phyloP scores from a whole-genome alignment of 2,329 filamentous ascomycete species.

The Fusarium sp. region DNA sequence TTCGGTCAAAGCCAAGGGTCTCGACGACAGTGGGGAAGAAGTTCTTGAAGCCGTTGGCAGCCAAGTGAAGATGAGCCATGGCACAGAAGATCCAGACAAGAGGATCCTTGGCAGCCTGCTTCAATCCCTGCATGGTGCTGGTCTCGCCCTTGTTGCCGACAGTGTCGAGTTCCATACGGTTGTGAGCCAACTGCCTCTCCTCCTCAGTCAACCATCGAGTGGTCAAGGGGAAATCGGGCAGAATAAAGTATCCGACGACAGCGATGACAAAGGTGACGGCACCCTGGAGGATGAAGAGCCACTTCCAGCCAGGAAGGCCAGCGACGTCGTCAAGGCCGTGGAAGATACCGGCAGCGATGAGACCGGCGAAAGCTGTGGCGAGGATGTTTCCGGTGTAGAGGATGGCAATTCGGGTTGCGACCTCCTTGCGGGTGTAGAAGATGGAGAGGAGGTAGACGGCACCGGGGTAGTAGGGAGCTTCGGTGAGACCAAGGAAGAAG shows the following conservation, averaged over 20 bases:
- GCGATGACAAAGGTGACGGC: constrained; percentile 51
- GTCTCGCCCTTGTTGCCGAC: constrained; percentile 56
- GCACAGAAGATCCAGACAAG: constrained; percentile 61
- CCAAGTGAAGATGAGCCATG: constrained; percentile 63
- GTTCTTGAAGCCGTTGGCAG: constrained; percentile 59
- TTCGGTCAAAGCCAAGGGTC: constrained; percentile 47
- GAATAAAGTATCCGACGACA: constrained; percentile 44
- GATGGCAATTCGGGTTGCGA: constrained; percentile 57
- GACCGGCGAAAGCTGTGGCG: constrained; percentile 54
- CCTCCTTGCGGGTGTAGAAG: constrained; percentile 65
- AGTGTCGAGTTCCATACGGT: constrained; percentile 58
- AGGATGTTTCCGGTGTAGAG: constrained; percentile 56
- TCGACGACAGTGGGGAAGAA: constrained; percentile 46
- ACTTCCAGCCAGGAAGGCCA: constrained; percentile 48
- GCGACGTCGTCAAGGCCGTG: constrained; percentile 44
- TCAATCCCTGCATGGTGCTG: constrained; percentile 56
- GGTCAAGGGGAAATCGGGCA: constrained; percentile 56
- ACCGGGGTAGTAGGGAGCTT: constrained; percentile 54
- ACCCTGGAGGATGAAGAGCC: constrained; percentile 75
- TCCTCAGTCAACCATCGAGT: constrained; percentile 56
- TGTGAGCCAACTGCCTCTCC: constrained; percentile 55
- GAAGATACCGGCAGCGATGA: constrained; percentile 59
- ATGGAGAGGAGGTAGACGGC: constrained; percentile 58
- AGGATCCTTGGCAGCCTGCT: constrained; percentile 57
- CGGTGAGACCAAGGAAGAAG: constrained; percentile 56